Evolutionary conservation across 2,329 filamentous ascomycete genomes (phyloP), one percentile per base, ranked within the genome.

Genomic region (Scorias spongiosa): DNA sequence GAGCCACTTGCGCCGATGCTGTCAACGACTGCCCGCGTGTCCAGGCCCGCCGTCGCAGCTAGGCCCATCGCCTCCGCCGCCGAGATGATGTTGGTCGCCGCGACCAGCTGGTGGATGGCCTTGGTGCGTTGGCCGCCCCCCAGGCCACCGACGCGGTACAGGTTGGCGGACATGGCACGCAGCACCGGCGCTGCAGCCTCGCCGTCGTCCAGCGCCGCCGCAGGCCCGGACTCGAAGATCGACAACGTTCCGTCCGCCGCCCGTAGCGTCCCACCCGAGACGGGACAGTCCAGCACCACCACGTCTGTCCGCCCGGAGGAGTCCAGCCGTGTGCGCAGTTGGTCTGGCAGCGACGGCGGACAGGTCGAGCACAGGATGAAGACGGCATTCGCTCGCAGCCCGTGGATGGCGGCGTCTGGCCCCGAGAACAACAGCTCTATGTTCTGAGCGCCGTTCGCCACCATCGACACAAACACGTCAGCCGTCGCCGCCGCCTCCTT

Each of bases 311-410:
- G 68, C 10, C 74, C 74, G 29, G 68, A 61, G 9, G 68, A 64
- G 42, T 66, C 64, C 2, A 86, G 65, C 51, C 78, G 64, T 43
- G 68, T 64, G 15, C 73, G 70, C 9, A 86, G 71, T 12, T 69
- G 70, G 53, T 76, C 71, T 1, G 78, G 74, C 54, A 82, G 81
- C 17, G 72, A 70, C 15, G 78, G 78, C 0, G 81, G 73, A 1
- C 84, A 80, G 0, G 82, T 87, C 2, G 79, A 83, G 60, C 76
- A 81, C 29, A 85, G 69, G 18, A 84, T 66, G 34, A 86, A 67
- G 0, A 74, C 73, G 10, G 75, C 75, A 32, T 71, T 72, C 43
- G 70, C 59, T 0, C 77, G 73, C 2, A 84, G 66, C 5, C 68
- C 58, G 30, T 64, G 57, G 17, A 71, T 59, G 10, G 69, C 79